Conservation (phyloP, 202 grass and related monocot genomes). For the Dendrocalamus latiflorus region DNA sequence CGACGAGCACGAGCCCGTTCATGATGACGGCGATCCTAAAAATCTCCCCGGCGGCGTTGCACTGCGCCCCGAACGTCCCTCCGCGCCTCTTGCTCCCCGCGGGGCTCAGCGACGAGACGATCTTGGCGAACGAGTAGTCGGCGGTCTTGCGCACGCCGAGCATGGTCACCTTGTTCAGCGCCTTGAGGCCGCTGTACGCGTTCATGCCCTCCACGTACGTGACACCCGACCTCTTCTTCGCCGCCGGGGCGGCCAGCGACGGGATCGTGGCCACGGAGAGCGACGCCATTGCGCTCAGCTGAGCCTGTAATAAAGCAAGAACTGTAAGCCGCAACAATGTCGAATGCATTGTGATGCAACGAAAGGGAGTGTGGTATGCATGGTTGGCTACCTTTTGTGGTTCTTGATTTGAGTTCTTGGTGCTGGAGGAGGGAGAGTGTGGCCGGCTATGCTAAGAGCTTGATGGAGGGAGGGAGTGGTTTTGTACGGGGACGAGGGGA, state of each 20-base stretch:
- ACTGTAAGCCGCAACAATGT: background rate
- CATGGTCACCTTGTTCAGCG: conserved; percentile 54
- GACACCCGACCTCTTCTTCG: conserved; percentile 35
- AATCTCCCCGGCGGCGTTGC: conserved; percentile 71
- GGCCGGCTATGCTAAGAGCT: conserved; percentile 20
- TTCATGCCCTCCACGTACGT: conserved; percentile 53
- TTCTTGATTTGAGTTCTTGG: conserved; percentile 1
- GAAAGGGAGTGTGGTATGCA: background rate
- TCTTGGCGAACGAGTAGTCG: conserved; percentile 54
- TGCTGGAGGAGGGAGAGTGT: conserved; percentile 3
- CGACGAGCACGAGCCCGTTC: conserved; percentile 75
- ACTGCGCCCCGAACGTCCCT: conserved; percentile 36
- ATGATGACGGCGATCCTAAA: conserved; percentile 78
- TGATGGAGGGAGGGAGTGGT: conserved; percentile 11
- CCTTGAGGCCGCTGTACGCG: conserved; percentile 64
- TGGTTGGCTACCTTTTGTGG: background rate
- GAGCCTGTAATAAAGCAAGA: background rate
- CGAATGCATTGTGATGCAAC: background rate
- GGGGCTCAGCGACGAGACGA: conserved; percentile 47
- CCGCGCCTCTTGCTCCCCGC: conserved; percentile 25
- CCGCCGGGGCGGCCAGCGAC: conserved; percentile 10
- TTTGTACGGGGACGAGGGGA: conserved; percentile 46
- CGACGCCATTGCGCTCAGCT: conserved; percentile 36
- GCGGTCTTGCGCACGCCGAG: conserved; percentile 48
- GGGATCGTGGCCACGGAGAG: conserved; percentile 48